Evolutionary conservation across 345 rosid genomes (phyloP).

Genomic region (Cochlearia excelsa): DNA sequence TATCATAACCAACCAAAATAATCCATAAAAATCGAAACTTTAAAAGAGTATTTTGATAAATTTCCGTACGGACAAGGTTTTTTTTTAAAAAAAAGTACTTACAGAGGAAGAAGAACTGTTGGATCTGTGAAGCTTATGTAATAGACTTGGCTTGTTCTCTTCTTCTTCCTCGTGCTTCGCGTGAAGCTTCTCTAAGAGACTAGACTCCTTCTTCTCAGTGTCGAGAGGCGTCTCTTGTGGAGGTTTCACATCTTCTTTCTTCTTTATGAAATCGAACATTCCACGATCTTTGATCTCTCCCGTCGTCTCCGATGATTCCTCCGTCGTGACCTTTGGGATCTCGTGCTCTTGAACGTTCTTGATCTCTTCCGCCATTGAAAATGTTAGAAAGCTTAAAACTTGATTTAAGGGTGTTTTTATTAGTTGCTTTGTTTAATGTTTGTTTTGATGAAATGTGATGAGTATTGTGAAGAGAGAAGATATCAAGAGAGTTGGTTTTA

Average conservation of each 20-base stretch:
- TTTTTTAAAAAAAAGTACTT: conserved; percentile 36
- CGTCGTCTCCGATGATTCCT: background rate
- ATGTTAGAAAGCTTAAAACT: background rate
- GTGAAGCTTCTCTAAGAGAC: conserved; percentile 61
- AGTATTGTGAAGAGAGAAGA: background rate
- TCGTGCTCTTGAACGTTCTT: conserved; percentile 49
- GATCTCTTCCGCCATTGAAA: conserved; percentile 53
- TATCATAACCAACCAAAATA: too few relatives aligned
- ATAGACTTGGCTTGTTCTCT: conserved; percentile 49
- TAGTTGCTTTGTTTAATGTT: background rate
- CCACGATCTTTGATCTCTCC: conserved; percentile 65
- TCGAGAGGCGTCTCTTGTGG: conserved; percentile 46
- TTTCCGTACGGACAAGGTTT: background rate
- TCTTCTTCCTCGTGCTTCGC: conserved; percentile 41
- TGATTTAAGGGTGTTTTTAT: background rate
- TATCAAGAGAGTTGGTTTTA: too few relatives aligned
- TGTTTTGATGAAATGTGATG: conserved; percentile 14
- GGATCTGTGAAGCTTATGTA: conserved; percentile 66
- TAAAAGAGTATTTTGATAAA: too few relatives aligned
- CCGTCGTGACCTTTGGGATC: conserved; percentile 25
- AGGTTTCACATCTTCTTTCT: conserved; percentile 56
- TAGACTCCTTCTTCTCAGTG: conserved; percentile 34
- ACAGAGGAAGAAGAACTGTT: conserved; percentile 84
- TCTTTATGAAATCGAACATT: conserved; percentile 61
- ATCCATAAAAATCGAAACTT: too few relatives aligned